Conservation (phyloP, 108 stramenopile species). For the Skeletonema potamos region DNA sequence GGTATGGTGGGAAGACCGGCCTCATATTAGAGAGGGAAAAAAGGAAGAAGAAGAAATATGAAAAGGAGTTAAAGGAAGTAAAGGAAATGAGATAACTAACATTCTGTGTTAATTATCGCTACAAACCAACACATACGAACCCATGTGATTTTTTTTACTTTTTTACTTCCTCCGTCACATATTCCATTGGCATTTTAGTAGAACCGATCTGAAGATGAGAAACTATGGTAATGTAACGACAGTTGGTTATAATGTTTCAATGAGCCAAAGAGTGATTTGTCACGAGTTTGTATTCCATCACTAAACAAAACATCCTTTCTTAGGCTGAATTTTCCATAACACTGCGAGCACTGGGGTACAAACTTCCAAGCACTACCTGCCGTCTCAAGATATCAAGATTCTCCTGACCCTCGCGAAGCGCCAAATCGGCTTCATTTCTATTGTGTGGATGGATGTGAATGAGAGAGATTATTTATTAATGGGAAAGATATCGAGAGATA, state of each 20-base stretch:
- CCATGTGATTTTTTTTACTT: no score
- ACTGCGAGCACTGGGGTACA: slow-evolving; percentile 77
- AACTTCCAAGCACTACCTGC: slow-evolving; percentile 60
- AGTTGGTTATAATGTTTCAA: no score
- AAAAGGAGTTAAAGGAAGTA: slow-evolving; percentile 63
- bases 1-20: slow-evolving; percentile 76
- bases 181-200: no score
- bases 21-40: slow-evolving; percentile 61
- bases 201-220: no score
- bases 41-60: slow-evolving; percentile 57
- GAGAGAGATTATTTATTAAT: neutral
- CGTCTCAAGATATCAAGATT: slow-evolving; percentile 71
- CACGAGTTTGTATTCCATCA: no score
- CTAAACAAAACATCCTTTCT: neutral
- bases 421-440: slow-evolving; percentile 63
- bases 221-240: no score
- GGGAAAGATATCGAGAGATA: neutral
- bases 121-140: no score
- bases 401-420: slow-evolving; percentile 59
- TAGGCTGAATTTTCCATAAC: slow-evolving; percentile 65
- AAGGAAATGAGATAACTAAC: slow-evolving; percentile 41
- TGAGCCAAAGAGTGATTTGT: no score
- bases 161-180: no score
- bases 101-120: neutral
- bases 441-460: neutral